Conservation (phyloP, 305 asterid genomes). For the Fraxinus albicans region DNA sequence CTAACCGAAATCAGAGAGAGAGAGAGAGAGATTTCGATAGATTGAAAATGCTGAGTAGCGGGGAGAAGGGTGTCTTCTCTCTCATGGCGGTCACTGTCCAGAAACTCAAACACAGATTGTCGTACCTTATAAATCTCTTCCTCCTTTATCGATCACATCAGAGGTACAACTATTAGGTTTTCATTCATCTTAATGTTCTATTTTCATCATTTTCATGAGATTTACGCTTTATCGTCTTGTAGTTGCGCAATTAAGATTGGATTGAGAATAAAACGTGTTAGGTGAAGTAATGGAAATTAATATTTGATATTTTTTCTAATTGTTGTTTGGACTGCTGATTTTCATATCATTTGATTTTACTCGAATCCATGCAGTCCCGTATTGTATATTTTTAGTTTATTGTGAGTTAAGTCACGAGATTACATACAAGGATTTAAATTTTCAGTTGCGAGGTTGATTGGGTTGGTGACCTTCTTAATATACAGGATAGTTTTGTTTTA, state of each 20-base stretch:
- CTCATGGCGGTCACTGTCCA: slow-evolving; percentile 37
- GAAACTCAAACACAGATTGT: slow-evolving; percentile 28
- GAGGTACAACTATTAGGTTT: slow-evolving; percentile 24
- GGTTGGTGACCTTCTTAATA: background rate
- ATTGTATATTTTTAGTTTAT: background rate
- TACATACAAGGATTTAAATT: background rate
- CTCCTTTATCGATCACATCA: slow-evolving; percentile 32
- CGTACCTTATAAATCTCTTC: slow-evolving; percentile 13
- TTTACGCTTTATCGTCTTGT: too few species aligned
- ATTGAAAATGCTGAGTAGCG: slow-evolving; percentile 50
- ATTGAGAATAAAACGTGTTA: too few species aligned
- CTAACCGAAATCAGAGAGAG: background rate
- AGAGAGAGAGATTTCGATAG: background rate
- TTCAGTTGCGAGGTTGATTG: background rate
- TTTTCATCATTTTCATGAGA: too few species aligned
- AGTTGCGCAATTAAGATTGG: too few species aligned
- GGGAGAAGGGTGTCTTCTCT: slow-evolving; percentile 54
- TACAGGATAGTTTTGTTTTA: background rate
- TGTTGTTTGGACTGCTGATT: background rate
- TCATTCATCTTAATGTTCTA: background rate
- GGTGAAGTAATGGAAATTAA: too few species aligned
- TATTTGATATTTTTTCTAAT: too few species aligned
- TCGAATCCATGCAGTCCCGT: background rate
- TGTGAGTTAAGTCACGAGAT: background rate
- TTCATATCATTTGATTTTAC: background rate